Conservation (phyloP, 768 basidiomycete species). For the Phlegmacium glaucopus region DNA sequence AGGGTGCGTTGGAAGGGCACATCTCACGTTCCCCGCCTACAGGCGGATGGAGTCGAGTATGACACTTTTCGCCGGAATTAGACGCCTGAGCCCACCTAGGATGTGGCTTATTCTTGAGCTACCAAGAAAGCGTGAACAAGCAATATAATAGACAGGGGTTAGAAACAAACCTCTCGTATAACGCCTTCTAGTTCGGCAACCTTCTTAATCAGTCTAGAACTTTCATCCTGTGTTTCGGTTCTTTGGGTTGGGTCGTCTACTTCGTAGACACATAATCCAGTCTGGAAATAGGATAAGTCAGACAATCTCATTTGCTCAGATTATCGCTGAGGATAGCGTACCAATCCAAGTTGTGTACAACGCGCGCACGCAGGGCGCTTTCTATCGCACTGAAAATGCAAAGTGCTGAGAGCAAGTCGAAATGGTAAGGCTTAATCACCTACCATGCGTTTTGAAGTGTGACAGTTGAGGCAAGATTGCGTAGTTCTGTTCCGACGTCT, state of each 20-base stretch:
- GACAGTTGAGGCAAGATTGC: slow-evolving; percentile 71
- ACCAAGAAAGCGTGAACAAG: neutral
- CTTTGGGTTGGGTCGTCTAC: slow-evolving; percentile 71
- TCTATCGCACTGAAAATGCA: slow-evolving; percentile 38
- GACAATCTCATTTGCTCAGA: neutral
- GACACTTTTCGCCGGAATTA: slow-evolving; percentile 34
- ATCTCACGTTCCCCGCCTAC: slow-evolving; percentile 15
- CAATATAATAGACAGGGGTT: slow-evolving; percentile 21
- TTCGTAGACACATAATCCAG: slow-evolving; percentile 81
- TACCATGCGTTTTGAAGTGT: slow-evolving; percentile 74
- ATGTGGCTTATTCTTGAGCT: slow-evolving; percentile 75
- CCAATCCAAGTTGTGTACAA: slow-evolving; percentile 49
- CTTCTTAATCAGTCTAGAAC: slow-evolving; percentile 61
- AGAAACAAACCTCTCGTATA: slow-evolving; percentile 63
- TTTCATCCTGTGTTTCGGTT: slow-evolving; percentile 55
- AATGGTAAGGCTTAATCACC: slow-evolving; percentile 9
- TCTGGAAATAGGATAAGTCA: slow-evolving; percentile 41
- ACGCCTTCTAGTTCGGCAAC: slow-evolving; percentile 84
- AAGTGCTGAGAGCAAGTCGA: neutral
- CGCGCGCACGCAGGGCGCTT: slow-evolving; percentile 49
- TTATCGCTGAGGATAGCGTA: no score
- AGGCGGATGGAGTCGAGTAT: slow-evolving; percentile 16
- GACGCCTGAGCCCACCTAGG: slow-evolving; percentile 57
- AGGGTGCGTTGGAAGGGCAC: slow-evolving; percentile 23
- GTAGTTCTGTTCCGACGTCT: slow-evolving; percentile 70